These are phyloP conservation scores for Ustilago trichophora DNA, from an alignment of 1,284 basidiomycete species.

Conservation along the genomic window DNA sequence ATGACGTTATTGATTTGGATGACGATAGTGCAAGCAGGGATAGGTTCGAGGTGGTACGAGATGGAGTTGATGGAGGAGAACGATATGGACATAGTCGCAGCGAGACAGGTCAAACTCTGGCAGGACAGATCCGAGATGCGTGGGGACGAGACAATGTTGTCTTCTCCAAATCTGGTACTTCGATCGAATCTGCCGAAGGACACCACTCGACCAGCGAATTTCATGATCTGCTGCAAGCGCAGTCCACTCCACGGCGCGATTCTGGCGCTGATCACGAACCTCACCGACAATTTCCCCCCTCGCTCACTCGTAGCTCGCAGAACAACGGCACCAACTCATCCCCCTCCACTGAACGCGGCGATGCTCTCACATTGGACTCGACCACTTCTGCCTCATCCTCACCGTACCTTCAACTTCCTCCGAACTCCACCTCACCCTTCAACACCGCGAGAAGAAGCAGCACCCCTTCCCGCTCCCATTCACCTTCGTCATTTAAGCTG, in stretches of 20 bases:
- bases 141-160: conserved; percentile 19
- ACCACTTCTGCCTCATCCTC: conserved; percentile 11
- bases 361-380: neutral
- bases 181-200: neutral
- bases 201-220: conserved; percentile 24
- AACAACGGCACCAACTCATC: conserved; percentile 7
- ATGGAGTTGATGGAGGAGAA: conserved; percentile 20
- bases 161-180: neutral
- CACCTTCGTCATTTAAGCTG: conserved; percentile 30
- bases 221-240: conserved; percentile 13
- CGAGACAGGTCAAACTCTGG: conserved; percentile 24
- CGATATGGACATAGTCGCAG: conserved; percentile 6
- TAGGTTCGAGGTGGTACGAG: conserved; percentile 1
- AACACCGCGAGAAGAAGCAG: conserved; percentile 3
- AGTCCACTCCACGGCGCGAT: too few relatives aligned
- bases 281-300: too few relatives aligned
- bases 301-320: too few relatives aligned
- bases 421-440: neutral
- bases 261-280: too few relatives aligned
- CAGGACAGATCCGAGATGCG: conserved; percentile 29
- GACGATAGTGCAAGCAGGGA: conserved; percentile 5
- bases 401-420: conserved; percentile 17
- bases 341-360: conserved; percentile 15
- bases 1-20: conserved; percentile 3
- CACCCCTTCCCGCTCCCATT: conserved; percentile 10